phyloP scores from a whole-genome alignment of 192 early-diverging fungal species.

The Backusella australiensis region DNA sequence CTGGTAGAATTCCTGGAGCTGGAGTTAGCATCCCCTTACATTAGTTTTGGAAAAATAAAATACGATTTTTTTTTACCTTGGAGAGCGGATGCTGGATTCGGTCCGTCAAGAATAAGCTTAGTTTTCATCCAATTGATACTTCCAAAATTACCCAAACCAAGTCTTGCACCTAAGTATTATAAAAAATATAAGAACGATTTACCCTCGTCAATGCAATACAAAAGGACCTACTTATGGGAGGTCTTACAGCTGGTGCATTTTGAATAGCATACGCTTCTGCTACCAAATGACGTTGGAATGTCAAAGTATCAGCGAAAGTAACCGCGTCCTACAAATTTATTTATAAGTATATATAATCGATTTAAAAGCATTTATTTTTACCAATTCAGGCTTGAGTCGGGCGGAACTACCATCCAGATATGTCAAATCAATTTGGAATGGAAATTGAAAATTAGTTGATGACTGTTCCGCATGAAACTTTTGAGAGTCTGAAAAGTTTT shows the following conservation, averaged over 20 bases:
- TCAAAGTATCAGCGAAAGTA: not conserved
- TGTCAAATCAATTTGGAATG: not conserved
- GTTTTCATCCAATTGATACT: constrained; percentile 6
- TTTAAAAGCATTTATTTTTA: not conserved
- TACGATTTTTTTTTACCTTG: not conserved
- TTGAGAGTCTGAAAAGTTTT: not conserved
- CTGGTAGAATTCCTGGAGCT: not conserved
- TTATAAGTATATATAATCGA: not conserved
- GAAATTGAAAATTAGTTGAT: not conserved
- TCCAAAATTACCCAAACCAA: not conserved
- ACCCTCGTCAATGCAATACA: not conserved
- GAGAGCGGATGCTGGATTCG: not conserved
- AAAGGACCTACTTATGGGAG: not conserved
- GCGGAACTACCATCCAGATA: not conserved
- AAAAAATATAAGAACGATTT: not conserved
- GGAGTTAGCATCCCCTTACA: not conserved
- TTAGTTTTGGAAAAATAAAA: not conserved
- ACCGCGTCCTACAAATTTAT: not conserved
- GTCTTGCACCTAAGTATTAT: not conserved
- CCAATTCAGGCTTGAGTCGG: not conserved
- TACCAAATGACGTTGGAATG: not conserved
- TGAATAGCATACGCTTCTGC: not conserved
- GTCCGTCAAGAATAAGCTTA: not conserved
- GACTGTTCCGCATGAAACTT: not conserved
- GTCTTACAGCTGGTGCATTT: not conserved